Evolutionary conservation across 192 early-diverging fungal species (phyloP).

Genomic region (Gryganskiella cystojenkinii): DNA sequence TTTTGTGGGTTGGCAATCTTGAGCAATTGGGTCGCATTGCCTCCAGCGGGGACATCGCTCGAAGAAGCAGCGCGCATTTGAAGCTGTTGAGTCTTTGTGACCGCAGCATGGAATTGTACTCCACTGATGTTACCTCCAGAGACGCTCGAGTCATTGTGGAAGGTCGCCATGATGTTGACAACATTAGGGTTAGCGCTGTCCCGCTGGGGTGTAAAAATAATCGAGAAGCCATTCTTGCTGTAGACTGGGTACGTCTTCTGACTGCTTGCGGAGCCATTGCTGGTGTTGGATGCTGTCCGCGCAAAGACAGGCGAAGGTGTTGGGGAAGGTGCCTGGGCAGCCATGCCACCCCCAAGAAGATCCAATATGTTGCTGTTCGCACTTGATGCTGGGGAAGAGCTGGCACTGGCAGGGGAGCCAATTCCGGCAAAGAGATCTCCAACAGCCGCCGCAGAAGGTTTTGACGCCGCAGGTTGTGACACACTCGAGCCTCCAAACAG

Average conservation of each 20-base stretch:
- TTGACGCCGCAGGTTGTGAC: constrained; percentile 47
- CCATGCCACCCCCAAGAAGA: constrained; percentile 45
- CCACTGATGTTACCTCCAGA: constrained; percentile 66
- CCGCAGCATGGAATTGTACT: constrained; percentile 90
- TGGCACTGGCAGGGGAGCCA: constrained; percentile 6
- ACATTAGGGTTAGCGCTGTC: constrained; percentile 67
- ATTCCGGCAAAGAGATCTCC: constrained; percentile 40
- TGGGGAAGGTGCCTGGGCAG: constrained; percentile 15
- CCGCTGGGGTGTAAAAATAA: constrained; percentile 81
- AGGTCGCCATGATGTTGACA: constrained; percentile 75
- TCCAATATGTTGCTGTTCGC: constrained; percentile 43
- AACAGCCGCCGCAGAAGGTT: constrained; percentile 36
- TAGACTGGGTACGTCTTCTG: constrained; percentile 72
- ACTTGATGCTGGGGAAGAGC: constrained; percentile 14
- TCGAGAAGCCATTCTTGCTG: constrained; percentile 78
- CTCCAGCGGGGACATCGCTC: constrained; percentile 68
- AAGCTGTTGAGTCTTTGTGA: constrained; percentile 92
- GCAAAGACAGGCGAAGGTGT: constrained; percentile 37
- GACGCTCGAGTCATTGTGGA: constrained; percentile 67
- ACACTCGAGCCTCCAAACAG: constrained; percentile 75
- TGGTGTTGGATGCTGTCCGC: constrained; percentile 19
- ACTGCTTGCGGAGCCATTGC: constrained; percentile 26
- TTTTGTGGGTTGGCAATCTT: constrained; percentile 87
- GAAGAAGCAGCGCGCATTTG: constrained; percentile 84
- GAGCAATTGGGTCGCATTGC: constrained; percentile 81